Percentiles rank a stretch among this genome's conserved stretches.
phyloP scores from a whole-genome alignment of 208 protist genomes.

The Crithidia mellificae region DNA sequence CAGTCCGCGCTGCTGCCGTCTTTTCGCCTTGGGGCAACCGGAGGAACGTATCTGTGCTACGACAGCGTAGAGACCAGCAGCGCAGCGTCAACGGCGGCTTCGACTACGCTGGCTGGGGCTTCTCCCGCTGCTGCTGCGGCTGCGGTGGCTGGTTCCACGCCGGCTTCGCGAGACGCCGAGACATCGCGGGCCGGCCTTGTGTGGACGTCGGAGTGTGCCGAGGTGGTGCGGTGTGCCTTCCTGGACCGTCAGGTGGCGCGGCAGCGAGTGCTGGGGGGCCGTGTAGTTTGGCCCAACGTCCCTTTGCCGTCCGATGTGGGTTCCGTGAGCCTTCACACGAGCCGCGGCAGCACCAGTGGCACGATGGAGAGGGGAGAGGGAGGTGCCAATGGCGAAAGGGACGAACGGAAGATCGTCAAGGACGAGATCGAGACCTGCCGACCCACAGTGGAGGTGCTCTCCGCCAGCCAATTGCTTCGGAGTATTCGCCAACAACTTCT shows the following conservation, averaged over 20 bases:
- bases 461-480: constrained; percentile 27
- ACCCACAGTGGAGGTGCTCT: neutral
- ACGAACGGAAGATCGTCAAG: too few relatives aligned
- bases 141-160: too few relatives aligned
- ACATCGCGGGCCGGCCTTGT: constrained; percentile 1
- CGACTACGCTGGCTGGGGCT: too few relatives aligned
- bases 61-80: neutral
- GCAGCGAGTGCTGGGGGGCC: constrained; percentile 21
- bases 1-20: neutral
- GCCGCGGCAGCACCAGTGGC: neutral
- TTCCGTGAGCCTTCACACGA: neutral
- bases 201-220: constrained; percentile 34
- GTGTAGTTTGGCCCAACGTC: constrained; percentile 28
- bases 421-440: too few relatives aligned
- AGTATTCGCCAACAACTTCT: constrained; percentile 32
- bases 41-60: constrained; percentile 8
- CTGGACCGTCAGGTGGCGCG: constrained; percentile 26
- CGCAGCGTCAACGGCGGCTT: too few relatives aligned
- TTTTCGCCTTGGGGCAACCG: neutral
- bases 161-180: too few relatives aligned
- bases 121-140: too few relatives aligned
- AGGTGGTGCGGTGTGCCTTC: constrained; percentile 41
- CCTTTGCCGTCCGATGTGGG: constrained; percentile 14
- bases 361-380: neutral
- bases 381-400: too few relatives aligned